Base-by-base conservation (phyloP, 805 yeast genomes). In the Monosporozyma aerobia region DNA sequence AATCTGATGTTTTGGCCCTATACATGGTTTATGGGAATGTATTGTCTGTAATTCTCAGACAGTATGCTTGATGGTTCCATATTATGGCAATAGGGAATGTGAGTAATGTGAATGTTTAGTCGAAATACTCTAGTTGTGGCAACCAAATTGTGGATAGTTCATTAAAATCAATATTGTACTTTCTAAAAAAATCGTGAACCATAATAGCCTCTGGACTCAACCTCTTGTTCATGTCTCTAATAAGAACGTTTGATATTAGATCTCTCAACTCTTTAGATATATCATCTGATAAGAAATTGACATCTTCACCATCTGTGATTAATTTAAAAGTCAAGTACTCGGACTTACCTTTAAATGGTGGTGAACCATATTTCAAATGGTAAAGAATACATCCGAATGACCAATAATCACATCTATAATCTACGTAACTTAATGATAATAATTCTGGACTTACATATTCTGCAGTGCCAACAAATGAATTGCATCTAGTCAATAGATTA, bases 381-480 rank as follows among this genome's bases (percentile, higher is more conserved):
- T 87, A 94, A 0, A 94, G 69, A 9, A 94, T 92, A 66, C 98
- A 90, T 1, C 98, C 99, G 68, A 95, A 87, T 11, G 98, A 90
- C 99, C 99, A 94, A 16, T 94, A 83, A 69, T 94, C 99, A 48
- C 97, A 86, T 1, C 97, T 90, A 60, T 82, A 83, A 1, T 97
- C 97, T 0, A 89, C 88, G 53, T 80, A 83, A 61, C 84, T 85
- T 60, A 78, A 86, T 56, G 83, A 87, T 54, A 87, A 70, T 41
- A 43, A 43, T 43, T 43, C 45, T 11, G 45, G 45, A 19, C 29
- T 22, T 4, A 86, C 90, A 60, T 85, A 85, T 59, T 85, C 92
- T 0, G 92, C 92, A 0, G 92, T 86, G 1, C 45, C 45, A 2
- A 43, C 45, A 69, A 87, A 87, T 0, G 94, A 85, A 56, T 78